phyloP scores from a whole-genome alignment of 805 yeast genomes.

The Candida boleticola region DNA sequence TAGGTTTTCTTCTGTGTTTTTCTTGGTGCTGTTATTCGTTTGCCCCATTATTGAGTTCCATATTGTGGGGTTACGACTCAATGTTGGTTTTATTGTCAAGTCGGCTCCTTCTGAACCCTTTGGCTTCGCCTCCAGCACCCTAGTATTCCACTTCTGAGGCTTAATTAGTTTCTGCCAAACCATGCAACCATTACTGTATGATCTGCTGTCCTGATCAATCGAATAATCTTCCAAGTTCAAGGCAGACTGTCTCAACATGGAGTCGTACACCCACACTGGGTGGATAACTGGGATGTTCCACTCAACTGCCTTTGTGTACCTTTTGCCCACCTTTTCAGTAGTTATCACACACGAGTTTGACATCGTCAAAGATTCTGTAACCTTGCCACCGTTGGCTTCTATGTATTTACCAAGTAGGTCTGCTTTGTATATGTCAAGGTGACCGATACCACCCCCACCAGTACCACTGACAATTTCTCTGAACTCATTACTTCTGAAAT shows the following conservation, averaged over 20 bases:
- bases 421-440: conserved; percentile 15
- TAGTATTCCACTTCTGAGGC: not conserved
- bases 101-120: conserved; percentile 8
- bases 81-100: conserved; percentile 7
- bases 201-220: conserved; percentile 16
- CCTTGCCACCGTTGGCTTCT: conserved; percentile 46
- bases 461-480: conserved; percentile 6
- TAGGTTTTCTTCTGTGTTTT: conserved; percentile 3
- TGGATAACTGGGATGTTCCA: conserved; percentile 53
- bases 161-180: conserved; percentile 32
- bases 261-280: conserved; percentile 50
- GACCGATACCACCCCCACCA: conserved; percentile 11
- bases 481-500: conserved; percentile 17
- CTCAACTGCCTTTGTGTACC: conserved; percentile 51
- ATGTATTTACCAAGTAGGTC: conserved; percentile 34
- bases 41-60: conserved; percentile 44
- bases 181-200: conserved; percentile 28
- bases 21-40: conserved; percentile 7
- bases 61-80: conserved; percentile 26
- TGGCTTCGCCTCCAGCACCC: not conserved
- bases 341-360: conserved; percentile 46
- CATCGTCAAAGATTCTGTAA: conserved; percentile 49
- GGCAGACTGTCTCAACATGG: conserved; percentile 43
- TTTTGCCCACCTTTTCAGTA: conserved; percentile 48
- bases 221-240: conserved; percentile 41